phyloP scores from a whole-genome alignment of 345 rosid species.

The Citrus unshiu region DNA sequence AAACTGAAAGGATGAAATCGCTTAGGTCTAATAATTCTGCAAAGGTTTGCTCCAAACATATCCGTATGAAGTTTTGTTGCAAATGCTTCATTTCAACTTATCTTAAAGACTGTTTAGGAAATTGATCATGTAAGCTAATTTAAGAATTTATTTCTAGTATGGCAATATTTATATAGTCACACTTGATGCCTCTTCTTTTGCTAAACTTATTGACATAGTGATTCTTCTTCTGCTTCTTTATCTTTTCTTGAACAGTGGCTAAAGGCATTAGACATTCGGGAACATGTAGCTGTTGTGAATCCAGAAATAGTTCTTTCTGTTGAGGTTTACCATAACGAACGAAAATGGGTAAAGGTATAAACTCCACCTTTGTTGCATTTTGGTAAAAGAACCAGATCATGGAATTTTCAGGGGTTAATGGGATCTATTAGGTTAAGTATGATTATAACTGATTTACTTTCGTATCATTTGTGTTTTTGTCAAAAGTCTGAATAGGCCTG shows the following conservation, averaged over 20 bases:
- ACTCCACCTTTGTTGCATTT: neutral
- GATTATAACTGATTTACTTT: neutral
- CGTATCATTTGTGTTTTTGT: too few species aligned
- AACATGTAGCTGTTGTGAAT: conserved; percentile 28
- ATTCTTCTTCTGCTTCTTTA: neutral
- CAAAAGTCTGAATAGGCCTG: too few species aligned
- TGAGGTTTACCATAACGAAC: conserved; percentile 57
- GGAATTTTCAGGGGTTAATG: neutral
- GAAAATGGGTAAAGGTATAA: conserved; percentile 51
- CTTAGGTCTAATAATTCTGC: conserved; percentile 45
- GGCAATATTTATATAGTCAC: neutral
- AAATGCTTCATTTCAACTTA: neutral
- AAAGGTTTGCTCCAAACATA: conserved; percentile 36
- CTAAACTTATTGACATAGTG: neutral
- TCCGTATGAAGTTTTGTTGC: neutral
- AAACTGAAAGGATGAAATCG: conserved; percentile 44
- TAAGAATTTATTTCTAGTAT: neutral
- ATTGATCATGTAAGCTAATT: neutral
- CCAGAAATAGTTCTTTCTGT: conserved; percentile 71
- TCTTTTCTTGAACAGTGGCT: conserved; percentile 25
- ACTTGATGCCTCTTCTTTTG: neutral
- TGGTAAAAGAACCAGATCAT: neutral
- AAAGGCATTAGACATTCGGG: conserved; percentile 40
- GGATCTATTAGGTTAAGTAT: neutral
- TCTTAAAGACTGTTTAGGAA: neutral